Evolutionary conservation across 1,139 yeast genomes (phyloP).

Genomic region (Magnusiomyces fungicola): DNA sequence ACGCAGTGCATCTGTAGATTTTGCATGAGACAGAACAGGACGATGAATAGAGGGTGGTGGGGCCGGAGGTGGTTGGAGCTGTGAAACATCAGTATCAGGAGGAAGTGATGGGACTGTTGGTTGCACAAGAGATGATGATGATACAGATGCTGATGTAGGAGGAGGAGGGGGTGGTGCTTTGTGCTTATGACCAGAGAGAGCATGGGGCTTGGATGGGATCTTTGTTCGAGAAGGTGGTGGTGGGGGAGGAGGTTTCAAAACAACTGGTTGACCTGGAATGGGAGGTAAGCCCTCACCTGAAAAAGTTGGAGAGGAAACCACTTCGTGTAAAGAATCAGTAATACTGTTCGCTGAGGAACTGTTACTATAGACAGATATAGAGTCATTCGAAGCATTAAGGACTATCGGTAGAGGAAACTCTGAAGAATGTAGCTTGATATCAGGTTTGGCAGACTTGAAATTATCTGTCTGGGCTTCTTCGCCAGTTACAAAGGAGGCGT

Average conservation of each 20-base stretch:
- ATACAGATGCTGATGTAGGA: slow-evolving; percentile 11
- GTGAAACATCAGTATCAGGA: too few species aligned
- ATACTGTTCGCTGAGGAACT: neutral
- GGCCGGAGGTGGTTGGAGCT: slow-evolving; percentile 2
- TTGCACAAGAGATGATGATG: neutral
- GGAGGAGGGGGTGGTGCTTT: slow-evolving; percentile 4
- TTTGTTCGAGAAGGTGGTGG: neutral
- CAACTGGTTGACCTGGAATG: neutral
- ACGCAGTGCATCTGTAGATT: slow-evolving; percentile 1
- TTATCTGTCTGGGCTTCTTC: too few species aligned
- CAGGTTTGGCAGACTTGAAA: too few species aligned
- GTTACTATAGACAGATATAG: too few species aligned
- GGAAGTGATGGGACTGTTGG: neutral
- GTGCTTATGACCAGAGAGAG: neutral
- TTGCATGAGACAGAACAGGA: slow-evolving; percentile 1
- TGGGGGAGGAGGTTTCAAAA: neutral
- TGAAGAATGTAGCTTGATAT: too few species aligned
- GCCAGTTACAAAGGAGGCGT: too few species aligned
- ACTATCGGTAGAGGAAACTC: too few species aligned
- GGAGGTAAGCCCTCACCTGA: neutral
- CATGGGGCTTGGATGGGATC: neutral
- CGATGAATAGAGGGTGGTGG: slow-evolving; percentile 4
- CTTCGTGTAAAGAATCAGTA: neutral
- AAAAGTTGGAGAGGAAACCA: neutral
- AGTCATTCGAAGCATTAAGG: too few species aligned